phyloP scores from a whole-genome alignment of 768 basidiomycete genomes.

The Amanita exitialis region DNA sequence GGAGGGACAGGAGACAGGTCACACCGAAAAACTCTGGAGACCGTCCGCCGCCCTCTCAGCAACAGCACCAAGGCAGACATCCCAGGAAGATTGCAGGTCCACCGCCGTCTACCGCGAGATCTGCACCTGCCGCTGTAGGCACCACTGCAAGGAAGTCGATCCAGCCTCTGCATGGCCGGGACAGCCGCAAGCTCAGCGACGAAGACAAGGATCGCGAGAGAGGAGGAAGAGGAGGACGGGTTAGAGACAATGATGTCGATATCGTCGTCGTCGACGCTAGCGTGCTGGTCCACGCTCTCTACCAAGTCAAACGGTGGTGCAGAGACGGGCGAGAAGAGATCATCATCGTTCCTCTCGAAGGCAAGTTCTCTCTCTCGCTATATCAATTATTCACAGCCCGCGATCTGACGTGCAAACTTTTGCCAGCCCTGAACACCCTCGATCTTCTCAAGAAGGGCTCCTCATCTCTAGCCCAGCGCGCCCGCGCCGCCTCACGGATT shows the following conservation, averaged over 20 bases:
- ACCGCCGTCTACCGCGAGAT: not conserved
- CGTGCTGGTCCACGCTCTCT: slow-evolving; percentile 68
- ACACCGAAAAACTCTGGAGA: slow-evolving; percentile 3
- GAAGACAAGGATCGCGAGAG: slow-evolving; percentile 13
- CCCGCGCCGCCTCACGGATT: slow-evolving; percentile 80
- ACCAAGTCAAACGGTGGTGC: slow-evolving; percentile 78
- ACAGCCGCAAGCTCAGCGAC: slow-evolving; percentile 18
- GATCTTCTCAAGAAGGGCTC: slow-evolving; percentile 91
- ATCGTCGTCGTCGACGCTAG: slow-evolving; percentile 74
- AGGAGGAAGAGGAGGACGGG: slow-evolving; percentile 4
- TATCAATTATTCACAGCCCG: not conserved
- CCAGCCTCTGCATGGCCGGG: slow-evolving; percentile 7
- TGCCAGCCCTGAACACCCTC: slow-evolving; percentile 89
- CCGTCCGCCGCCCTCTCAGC: not conserved
- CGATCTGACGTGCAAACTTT: not conserved
- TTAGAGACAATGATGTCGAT: slow-evolving; percentile 50
- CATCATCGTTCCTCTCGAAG: slow-evolving; percentile 81
- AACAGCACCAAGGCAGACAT: not conserved
- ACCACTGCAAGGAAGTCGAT: not conserved
- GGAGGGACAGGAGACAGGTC: slow-evolving; percentile 38
- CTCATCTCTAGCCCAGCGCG: slow-evolving; percentile 65
- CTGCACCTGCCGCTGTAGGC: not conserved
- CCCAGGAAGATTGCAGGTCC: too few relatives aligned
- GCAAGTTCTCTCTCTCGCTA: slow-evolving; percentile 28
- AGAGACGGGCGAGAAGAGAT: slow-evolving; percentile 68